phyloP scores from a whole-genome alignment of 345 rosid genomes.

The Capsella bursapastoris region DNA sequence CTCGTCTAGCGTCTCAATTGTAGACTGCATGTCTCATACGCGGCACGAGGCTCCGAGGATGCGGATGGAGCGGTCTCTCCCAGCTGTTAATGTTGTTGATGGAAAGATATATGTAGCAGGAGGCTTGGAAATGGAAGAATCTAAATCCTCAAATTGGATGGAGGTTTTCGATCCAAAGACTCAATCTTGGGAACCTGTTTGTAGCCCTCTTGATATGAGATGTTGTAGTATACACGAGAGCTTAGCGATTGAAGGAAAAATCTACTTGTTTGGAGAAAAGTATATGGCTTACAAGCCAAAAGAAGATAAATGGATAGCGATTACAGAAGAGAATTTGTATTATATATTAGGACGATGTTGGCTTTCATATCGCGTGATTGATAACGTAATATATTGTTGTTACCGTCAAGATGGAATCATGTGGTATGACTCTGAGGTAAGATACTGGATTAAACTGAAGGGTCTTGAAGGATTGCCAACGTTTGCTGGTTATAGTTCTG shows the following conservation, averaged over 20 bases:
- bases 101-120: background rate
- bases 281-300: background rate
- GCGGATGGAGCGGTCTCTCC: background rate
- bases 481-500: constrained; percentile 55
- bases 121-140: background rate
- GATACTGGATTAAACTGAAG: constrained; percentile 56
- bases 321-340: constrained; percentile 40
- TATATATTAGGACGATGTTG: constrained; percentile 54
- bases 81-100: background rate
- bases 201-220: background rate
- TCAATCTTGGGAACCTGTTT: constrained; percentile 7
- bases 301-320: background rate
- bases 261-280: background rate
- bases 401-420: too few relatives aligned
- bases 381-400: background rate
- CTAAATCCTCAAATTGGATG: background rate
- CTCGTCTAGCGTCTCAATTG: background rate
- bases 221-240: background rate
- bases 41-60: background rate
- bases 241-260: background rate
- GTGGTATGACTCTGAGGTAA: background rate
- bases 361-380: constrained; percentile 19
- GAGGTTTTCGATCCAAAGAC: background rate
- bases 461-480: constrained; percentile 57
- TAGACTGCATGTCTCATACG: background rate